Evolutionary conservation across 1,284 basidiomycete genomes (phyloP).

Genomic region (Tausonia pullulans): DNA sequence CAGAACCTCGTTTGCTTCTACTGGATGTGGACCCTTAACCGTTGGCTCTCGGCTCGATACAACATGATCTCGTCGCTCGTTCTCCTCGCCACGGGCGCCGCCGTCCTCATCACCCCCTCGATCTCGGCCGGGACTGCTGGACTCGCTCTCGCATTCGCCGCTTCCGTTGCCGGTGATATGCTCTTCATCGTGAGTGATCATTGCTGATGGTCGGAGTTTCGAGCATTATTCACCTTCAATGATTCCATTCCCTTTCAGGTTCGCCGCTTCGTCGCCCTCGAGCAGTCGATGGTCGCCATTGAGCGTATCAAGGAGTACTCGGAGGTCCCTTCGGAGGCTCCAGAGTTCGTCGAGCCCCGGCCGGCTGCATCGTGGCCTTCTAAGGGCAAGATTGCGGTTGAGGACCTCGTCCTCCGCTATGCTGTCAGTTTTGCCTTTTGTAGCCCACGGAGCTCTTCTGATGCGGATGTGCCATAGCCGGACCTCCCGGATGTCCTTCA

Average conservation of each 20-base stretch:
- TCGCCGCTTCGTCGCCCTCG: constrained; percentile 66
- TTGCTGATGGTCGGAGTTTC: neutral
- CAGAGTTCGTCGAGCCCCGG: constrained; percentile 75
- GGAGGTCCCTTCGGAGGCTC: constrained; percentile 58
- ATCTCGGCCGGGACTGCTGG: constrained; percentile 67
- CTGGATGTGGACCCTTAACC: constrained; percentile 62
- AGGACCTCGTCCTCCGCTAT: constrained; percentile 75
- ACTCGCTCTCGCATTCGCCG: constrained; percentile 72
- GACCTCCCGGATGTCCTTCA: constrained; percentile 74
- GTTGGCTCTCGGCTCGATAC: constrained; percentile 53
- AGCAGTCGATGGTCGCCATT: constrained; percentile 87
- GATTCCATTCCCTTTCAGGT: constrained; percentile 31
- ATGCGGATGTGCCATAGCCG: constrained; percentile 22
- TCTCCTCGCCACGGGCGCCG: constrained; percentile 57
- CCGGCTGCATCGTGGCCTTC: constrained; percentile 73
- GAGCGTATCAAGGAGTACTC: constrained; percentile 87
- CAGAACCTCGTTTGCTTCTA: constrained; percentile 70
- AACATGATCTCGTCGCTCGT: constrained; percentile 45
- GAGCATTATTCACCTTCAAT: neutral
- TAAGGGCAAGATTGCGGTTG: constrained; percentile 59
- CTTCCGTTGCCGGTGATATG: constrained; percentile 60
- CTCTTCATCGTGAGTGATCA: constrained; percentile 36
- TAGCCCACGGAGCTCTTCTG: neutral
- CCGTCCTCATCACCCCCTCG: constrained; percentile 54
- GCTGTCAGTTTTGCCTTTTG: constrained; percentile 47